Evolutionary conservation across 495 filamentous ascomycete genomes (phyloP).

Genomic region (Podospora pseudopauciseta): DNA sequence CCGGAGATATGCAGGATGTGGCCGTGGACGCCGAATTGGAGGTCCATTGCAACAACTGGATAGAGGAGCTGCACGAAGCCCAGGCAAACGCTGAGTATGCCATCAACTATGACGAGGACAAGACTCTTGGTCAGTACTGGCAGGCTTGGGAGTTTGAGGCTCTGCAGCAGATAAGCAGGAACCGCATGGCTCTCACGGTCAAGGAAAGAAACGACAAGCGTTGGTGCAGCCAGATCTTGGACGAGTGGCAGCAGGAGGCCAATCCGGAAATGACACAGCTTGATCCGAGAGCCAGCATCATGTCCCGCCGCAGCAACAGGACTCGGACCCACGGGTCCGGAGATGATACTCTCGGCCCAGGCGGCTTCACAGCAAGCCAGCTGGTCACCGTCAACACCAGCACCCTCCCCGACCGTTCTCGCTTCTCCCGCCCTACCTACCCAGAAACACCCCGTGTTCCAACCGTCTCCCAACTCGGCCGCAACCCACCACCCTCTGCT

Average conservation of each 20-base stretch:
- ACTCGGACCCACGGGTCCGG: slow-evolving; percentile 11
- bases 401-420: neutral
- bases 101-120: slow-evolving; percentile 25
- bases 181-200: slow-evolving; percentile 22
- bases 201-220: slow-evolving; percentile 26
- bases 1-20: slow-evolving; percentile 16
- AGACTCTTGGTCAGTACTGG: slow-evolving; percentile 17
- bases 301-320: slow-evolving; percentile 23
- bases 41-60: slow-evolving; percentile 24
- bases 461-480: slow-evolving; percentile 2
- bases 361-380: slow-evolving; percentile 11
- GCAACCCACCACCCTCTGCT: neutral
- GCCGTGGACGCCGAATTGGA: slow-evolving; percentile 32
- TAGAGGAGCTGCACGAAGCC: slow-evolving; percentile 14
- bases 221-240: slow-evolving; percentile 19
- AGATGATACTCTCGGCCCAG: neutral
- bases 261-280: slow-evolving; percentile 15
- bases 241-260: slow-evolving; percentile 28
- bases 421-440: neutral
- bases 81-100: slow-evolving; percentile 27
- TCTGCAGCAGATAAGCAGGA: slow-evolving; percentile 24
- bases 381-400: slow-evolving; percentile 9
- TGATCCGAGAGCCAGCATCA: slow-evolving; percentile 21
- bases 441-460: neutral
- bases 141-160: slow-evolving; percentile 31